Percentiles rank a stretch among this genome's conserved stretches.
Conservation (phyloP, 2,329 filamentous ascomycete species). For the Venturia pyrina region DNA sequence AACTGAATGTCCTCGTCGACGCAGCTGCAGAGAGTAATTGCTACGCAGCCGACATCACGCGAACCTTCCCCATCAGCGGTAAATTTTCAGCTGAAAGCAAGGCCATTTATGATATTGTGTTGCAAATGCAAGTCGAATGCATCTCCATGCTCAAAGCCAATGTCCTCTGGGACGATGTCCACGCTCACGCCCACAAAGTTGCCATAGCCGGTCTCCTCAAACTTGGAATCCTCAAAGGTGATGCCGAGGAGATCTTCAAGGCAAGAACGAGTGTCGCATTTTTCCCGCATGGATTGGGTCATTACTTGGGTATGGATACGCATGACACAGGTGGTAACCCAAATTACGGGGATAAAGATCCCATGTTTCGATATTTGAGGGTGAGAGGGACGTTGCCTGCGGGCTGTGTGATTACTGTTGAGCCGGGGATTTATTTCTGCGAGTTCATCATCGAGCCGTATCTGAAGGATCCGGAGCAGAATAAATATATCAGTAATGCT, state of each 20-base stretch:
- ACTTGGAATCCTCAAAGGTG: conserved; percentile 63
- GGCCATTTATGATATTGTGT: conserved; percentile 68
- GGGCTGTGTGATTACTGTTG: conserved; percentile 82
- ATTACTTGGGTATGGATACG: conserved; percentile 44
- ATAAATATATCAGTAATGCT: conserved; percentile 53
- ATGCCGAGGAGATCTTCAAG: conserved; percentile 37
- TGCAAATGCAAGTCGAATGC: conserved; percentile 75
- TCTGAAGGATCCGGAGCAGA: conserved; percentile 51
- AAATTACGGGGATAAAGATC: conserved; percentile 57
- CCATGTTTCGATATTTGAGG: conserved; percentile 78
- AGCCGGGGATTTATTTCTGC: conserved; percentile 81
- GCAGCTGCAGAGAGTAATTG: conserved; percentile 53
- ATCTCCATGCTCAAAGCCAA: conserved; percentile 64
- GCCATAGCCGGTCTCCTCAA: conserved; percentile 69
- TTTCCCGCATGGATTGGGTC: conserved; percentile 41
- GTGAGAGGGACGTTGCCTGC: conserved; percentile 66
- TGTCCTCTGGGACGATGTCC: conserved; percentile 71
- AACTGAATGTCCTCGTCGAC: conserved; percentile 74
- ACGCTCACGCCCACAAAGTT: conserved; percentile 68
- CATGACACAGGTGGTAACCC: conserved; percentile 40
- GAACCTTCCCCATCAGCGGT: conserved; percentile 71
- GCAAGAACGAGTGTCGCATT: conserved; percentile 38
- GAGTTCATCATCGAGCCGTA: conserved; percentile 62
- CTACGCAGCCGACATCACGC: conserved; percentile 56
- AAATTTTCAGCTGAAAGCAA: conserved; percentile 34